Conservation (phyloP, 2,329 filamentous ascomycete species). For the Xylaria hypoxylon region DNA sequence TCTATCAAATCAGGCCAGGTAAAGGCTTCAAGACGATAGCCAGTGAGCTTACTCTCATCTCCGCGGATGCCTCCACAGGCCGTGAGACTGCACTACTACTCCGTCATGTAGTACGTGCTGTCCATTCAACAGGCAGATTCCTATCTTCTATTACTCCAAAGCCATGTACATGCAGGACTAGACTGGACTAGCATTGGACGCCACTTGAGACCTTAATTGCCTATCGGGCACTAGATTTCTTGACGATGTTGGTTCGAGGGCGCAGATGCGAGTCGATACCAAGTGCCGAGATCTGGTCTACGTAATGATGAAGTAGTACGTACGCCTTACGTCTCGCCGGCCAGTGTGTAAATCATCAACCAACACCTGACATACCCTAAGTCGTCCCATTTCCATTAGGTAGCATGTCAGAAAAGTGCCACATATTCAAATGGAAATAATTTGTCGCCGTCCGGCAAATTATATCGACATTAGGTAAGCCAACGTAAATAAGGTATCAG, state of each 20-base stretch:
- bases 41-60: background rate
- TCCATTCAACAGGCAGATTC: slow-evolving; percentile 4
- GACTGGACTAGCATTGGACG: slow-evolving; percentile 19
- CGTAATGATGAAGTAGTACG: background rate
- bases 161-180: slow-evolving; percentile 6
- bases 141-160: slow-evolving; percentile 1
- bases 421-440: no score
- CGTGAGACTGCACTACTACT: slow-evolving; percentile 18
- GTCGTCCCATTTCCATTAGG: background rate
- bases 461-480: background rate
- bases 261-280: slow-evolving; percentile 17
- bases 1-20: background rate
- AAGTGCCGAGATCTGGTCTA: slow-evolving; percentile 12
- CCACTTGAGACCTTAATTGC: slow-evolving; percentile 9
- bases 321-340: background rate
- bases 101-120: slow-evolving; percentile 1
- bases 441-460: background rate
- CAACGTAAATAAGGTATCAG: background rate
- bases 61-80: background rate
- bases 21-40: background rate
- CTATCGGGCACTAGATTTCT: slow-evolving; percentile 1
- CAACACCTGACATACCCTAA: background rate
- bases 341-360: background rate
- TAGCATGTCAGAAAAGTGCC: background rate
- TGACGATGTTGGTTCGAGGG: slow-evolving; percentile 1